Percentiles rank a stretch among this genome's conserved stretches.
Evolutionary conservation across 768 basidiomycete species (phyloP).

Genomic region (Gloeostereum incarnatum): DNA sequence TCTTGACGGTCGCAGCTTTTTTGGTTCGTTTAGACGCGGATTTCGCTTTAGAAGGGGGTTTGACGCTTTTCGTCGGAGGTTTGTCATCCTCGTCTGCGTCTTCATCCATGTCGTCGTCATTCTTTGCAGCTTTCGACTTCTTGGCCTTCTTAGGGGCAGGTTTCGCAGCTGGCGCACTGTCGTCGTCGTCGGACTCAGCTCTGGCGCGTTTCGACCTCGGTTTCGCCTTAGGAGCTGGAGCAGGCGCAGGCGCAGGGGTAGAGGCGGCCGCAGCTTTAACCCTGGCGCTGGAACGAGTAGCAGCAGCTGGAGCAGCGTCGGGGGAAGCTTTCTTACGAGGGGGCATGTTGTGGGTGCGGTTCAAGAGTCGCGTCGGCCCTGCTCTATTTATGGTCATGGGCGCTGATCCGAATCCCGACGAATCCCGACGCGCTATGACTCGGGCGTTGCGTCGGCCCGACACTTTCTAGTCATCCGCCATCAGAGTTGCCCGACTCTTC

Average conservation of each 20-base stretch:
- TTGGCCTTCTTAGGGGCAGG: conserved; percentile 8
- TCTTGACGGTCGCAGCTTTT: no score
- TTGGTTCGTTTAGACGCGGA: no score
- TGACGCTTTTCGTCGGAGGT: no score
- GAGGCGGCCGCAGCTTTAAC: conserved; percentile 17
- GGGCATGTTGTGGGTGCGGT: no score
- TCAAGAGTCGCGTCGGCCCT: no score
- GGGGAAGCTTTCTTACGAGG: conserved; percentile 34
- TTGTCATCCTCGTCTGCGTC: conserved; percentile 9
- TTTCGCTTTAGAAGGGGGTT: conserved; percentile 9
- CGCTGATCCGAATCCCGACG: no score
- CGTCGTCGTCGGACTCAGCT: conserved; percentile 10
- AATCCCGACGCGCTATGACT: no score
- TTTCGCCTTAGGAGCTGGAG: conserved; percentile 17
- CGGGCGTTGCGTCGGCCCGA: no score
- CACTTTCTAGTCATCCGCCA: no score
- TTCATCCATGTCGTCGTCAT: conserved; percentile 11
- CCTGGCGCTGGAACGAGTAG: conserved; percentile 28
- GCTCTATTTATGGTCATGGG: no score
- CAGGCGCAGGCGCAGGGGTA: conserved; percentile 12
- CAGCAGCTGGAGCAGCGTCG: conserved; percentile 17
- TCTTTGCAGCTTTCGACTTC: conserved; percentile 12
- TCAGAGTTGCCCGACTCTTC: no score
- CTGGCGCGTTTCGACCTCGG: conserved; percentile 21
- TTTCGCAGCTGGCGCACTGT: conserved; percentile 5